Percentiles rank a stretch among this genome's conserved stretches.
Conservation (phyloP, 352 stramenopile species). For the Phytophthora cactorum region DNA sequence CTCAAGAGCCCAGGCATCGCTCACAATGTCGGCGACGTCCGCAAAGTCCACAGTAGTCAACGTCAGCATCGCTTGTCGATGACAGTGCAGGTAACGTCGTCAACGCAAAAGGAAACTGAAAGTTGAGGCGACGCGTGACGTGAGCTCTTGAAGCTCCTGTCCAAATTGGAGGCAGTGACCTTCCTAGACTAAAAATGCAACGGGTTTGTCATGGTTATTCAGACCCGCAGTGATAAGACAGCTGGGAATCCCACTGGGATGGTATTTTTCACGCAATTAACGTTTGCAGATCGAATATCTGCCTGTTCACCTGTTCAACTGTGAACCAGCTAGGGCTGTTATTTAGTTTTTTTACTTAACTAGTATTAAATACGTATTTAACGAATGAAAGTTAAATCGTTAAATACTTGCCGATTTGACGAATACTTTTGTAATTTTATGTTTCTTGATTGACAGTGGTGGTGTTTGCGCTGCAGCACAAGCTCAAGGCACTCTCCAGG, state of each 20-base stretch:
- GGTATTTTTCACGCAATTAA: conserved; percentile 5
- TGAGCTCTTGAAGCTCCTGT: background rate
- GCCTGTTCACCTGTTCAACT: background rate
- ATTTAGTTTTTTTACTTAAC: too few relatives aligned
- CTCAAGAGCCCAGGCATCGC: conserved; percentile 5
- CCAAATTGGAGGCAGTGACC: background rate
- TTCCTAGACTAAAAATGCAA: background rate
- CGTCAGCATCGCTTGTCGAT: conserved; percentile 2
- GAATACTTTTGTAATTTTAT: too few relatives aligned
- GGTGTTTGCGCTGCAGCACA: too few relatives aligned
- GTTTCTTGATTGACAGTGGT: too few relatives aligned
- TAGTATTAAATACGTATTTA: too few relatives aligned
- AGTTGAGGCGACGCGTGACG: background rate
- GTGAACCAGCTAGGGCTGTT: too few relatives aligned
- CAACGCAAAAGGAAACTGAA: background rate
- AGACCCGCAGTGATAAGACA: background rate
- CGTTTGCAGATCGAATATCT: conserved; percentile 4
- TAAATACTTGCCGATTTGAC: too few relatives aligned
- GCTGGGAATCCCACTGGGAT: too few relatives aligned
- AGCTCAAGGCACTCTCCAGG: too few relatives aligned
- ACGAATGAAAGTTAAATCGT: too few relatives aligned
- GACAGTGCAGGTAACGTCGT: background rate
- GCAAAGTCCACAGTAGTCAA: background rate
- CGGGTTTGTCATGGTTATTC: conserved; percentile 1
- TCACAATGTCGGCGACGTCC: conserved; percentile 1